These are phyloP conservation scores for Cicer arietinum DNA, from an alignment of 306 rosid genomes.

Conservation along the genomic window DNA sequence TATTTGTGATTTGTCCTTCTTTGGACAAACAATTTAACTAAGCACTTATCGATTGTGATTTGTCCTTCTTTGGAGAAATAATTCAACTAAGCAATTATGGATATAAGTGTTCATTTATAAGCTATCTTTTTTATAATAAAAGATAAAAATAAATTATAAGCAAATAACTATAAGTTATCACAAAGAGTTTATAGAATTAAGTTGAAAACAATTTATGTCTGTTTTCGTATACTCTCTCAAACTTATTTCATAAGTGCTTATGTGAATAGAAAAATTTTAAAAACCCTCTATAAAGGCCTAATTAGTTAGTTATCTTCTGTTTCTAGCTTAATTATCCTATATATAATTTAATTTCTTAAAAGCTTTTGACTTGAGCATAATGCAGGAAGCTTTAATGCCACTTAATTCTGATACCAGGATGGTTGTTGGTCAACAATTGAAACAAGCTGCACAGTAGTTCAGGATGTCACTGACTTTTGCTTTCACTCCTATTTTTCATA, in stretches of 20 bases:
- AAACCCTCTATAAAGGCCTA: not conserved
- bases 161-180: not conserved
- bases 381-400: conserved; percentile 29
- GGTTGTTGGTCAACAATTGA: conserved; percentile 75
- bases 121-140: not conserved
- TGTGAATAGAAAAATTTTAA: not conserved
- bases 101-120: not conserved
- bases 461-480: conserved; percentile 76
- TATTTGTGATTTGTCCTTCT: not conserved
- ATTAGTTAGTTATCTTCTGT: not conserved
- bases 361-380: not conserved
- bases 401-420: conserved; percentile 55
- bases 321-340: not conserved
- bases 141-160: not conserved
- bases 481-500: conserved; percentile 87
- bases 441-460: conserved; percentile 67
- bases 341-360: not conserved
- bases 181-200: not conserved
- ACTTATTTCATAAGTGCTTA: not conserved
- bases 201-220: not conserved
- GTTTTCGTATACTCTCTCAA: not conserved
- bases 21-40: not conserved
- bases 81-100: not conserved
- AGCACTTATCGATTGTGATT: not conserved
- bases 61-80: not conserved